Conservation (phyloP, 2,329 filamentous ascomycete species). For the Alternaria viburni region DNA sequence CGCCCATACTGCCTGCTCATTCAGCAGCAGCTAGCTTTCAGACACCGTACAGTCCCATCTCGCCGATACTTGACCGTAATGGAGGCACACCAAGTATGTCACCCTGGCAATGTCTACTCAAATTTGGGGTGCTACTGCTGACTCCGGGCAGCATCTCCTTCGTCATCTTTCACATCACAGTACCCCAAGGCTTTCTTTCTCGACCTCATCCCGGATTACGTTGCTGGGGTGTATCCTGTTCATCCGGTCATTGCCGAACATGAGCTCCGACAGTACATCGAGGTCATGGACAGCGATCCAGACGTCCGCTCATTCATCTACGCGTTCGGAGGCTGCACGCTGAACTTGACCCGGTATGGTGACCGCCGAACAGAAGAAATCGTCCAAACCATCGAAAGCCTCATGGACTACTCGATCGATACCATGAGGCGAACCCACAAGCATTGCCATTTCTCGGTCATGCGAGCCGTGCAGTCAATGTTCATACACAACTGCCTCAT, state of each 20-base stretch:
- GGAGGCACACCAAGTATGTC: slow-evolving; percentile 29
- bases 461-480: slow-evolving; percentile 58
- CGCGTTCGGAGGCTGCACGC: slow-evolving; percentile 54
- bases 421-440: slow-evolving; percentile 47
- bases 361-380: slow-evolving; percentile 41
- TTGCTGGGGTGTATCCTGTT: slow-evolving; percentile 55
- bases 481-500: slow-evolving; percentile 62
- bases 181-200: slow-evolving; percentile 47
- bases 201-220: slow-evolving; percentile 54
- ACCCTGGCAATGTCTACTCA: not conserved
- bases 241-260: slow-evolving; percentile 54
- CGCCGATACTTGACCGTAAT: slow-evolving; percentile 22
- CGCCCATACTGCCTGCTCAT: slow-evolving; percentile 35
- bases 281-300: slow-evolving; percentile 47
- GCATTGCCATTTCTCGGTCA: slow-evolving; percentile 52
- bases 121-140: slow-evolving; percentile 7
- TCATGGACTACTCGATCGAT: slow-evolving; percentile 47
- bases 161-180: slow-evolving; percentile 23
- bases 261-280: slow-evolving; percentile 47
- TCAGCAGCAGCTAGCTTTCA: slow-evolving; percentile 15
- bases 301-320: slow-evolving; percentile 54
- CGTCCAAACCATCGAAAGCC: slow-evolving; percentile 38
- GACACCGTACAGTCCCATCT: slow-evolving; percentile 16
- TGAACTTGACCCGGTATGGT: slow-evolving; percentile 51
- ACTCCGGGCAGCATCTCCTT: slow-evolving; percentile 21